These are phyloP conservation scores for Penicillium atrosanguineum DNA, from an alignment of 495 filamentous ascomycete species.

Conservation along the genomic window DNA sequence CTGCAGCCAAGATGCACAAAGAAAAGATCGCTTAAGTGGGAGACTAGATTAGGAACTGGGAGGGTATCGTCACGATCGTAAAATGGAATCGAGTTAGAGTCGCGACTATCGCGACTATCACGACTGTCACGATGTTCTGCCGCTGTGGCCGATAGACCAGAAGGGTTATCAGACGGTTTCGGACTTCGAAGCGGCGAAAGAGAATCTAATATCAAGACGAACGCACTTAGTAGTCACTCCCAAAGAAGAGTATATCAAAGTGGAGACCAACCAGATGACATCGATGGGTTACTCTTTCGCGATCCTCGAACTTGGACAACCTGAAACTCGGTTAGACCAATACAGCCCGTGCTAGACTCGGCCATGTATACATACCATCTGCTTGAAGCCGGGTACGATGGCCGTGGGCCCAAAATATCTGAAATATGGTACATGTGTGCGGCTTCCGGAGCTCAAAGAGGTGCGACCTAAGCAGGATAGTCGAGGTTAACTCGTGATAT, in stretches of 20 bases:
- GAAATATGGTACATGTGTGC: constrained; percentile 80
- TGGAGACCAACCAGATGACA: constrained; percentile 42
- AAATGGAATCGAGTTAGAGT: constrained; percentile 67
- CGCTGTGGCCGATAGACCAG: constrained; percentile 25
- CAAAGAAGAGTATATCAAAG: neutral
- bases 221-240: constrained; percentile 2
- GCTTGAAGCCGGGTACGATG: constrained; percentile 88
- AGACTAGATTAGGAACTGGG: constrained; percentile 68
- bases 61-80: constrained; percentile 70
- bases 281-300: constrained; percentile 46
- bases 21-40: constrained; percentile 71
- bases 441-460: constrained; percentile 37
- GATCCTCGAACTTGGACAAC: constrained; percentile 64
- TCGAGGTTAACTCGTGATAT: constrained; percentile 13
- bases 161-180: constrained; percentile 22
- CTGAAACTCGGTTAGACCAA: constrained; percentile 18
- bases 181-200: constrained; percentile 38
- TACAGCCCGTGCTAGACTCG: neutral
- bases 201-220: constrained; percentile 23
- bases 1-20: constrained; percentile 76
- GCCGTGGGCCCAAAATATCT: constrained; percentile 85
- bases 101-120: constrained; percentile 46
- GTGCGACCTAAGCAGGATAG: constrained; percentile 30
- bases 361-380: constrained; percentile 57
- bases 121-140: constrained; percentile 44